These are phyloP conservation scores for Meripilus lineatus DNA, from an alignment of 1,284 basidiomycete genomes.

Conservation along the genomic window DNA sequence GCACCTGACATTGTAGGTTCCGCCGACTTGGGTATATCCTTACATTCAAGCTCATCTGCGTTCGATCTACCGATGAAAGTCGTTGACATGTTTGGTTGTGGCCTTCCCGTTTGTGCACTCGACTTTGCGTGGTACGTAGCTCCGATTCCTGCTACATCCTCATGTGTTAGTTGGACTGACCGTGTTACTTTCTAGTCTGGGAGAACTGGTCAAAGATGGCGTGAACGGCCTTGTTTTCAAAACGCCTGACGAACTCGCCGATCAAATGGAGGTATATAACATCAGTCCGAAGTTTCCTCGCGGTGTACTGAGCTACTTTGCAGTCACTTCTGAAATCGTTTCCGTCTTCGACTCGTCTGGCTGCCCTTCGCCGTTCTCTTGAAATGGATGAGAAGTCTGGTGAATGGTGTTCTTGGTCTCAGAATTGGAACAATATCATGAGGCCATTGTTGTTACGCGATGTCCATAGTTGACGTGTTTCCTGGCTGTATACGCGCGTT, in stretches of 20 bases:
- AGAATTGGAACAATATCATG: constrained; percentile 76
- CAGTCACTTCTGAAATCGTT: constrained; percentile 8
- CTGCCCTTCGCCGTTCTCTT: constrained; percentile 44
- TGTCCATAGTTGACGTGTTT: constrained; percentile 23
- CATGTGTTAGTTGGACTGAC: constrained; percentile 4
- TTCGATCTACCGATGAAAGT: constrained; percentile 99
- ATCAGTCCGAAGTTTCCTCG: not conserved
- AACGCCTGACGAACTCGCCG: constrained; percentile 63
- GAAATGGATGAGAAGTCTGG: constrained; percentile 28
- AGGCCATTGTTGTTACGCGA: constrained; percentile 57
- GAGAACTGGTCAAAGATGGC: constrained; percentile 83
- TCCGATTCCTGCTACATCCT: constrained; percentile 1
- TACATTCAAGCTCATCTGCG: constrained; percentile 89
- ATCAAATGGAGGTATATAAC: constrained; percentile 63
- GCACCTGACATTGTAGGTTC: constrained; percentile 50
- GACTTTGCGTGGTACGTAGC: constrained; percentile 76
- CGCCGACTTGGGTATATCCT: constrained; percentile 87
- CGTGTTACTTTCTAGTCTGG: constrained; percentile 47
- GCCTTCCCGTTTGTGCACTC: constrained; percentile 88
- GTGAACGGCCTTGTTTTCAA: constrained; percentile 82
- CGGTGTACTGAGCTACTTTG: not conserved
- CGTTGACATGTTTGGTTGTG: constrained; percentile 99
- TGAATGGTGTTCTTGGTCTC: constrained; percentile 75
- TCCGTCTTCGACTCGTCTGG: constrained; percentile 44
- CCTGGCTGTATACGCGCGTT: too few relatives aligned